Conservation (phyloP, 257 asterid species). For the Verbena officinalis region DNA sequence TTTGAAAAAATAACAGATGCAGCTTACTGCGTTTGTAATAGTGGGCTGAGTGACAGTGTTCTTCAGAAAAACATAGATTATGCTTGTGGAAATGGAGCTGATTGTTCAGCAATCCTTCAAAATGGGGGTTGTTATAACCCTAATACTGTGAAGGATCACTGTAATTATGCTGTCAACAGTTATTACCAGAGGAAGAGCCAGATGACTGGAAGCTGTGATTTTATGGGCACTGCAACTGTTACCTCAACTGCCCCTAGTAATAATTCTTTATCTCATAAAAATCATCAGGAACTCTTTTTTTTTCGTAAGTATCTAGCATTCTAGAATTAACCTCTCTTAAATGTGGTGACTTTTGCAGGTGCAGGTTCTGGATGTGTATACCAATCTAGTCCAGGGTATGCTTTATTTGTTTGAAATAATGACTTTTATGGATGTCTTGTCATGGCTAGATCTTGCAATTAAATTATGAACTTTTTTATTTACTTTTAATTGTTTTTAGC, state of each 20-base stretch:
- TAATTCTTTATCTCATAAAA: slow-evolving; percentile 27
- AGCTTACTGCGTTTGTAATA: slow-evolving; percentile 66
- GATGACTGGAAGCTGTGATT: slow-evolving; percentile 67
- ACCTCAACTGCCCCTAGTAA: slow-evolving; percentile 49
- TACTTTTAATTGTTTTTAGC: background rate
- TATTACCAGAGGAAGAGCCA: slow-evolving; percentile 68
- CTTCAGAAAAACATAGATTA: slow-evolving; percentile 79
- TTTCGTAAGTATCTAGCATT: background rate
- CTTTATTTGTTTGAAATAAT: background rate
- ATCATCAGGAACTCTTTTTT: background rate
- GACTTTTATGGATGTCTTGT: too few relatives aligned
- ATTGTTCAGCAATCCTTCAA: slow-evolving; percentile 56
- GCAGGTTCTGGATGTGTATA: slow-evolving; percentile 44
- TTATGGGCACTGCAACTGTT: slow-evolving; percentile 52
- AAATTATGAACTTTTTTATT: slow-evolving; percentile 8
- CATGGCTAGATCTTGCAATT: slow-evolving; percentile 25
- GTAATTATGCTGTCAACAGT: slow-evolving; percentile 87
- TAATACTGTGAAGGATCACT: slow-evolving; percentile 76
- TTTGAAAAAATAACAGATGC: slow-evolving; percentile 57
- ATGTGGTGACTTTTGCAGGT: slow-evolving; percentile 32
- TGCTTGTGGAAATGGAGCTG: slow-evolving; percentile 90
- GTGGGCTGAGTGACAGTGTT: slow-evolving; percentile 43
- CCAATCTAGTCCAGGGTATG: slow-evolving; percentile 55
- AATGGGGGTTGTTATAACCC: slow-evolving; percentile 77
- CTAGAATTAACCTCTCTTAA: background rate